A percentile compares a stretch with the other conserved stretches of the same genome.
These are phyloP conservation scores for Verticillium klebahnii DNA, from an alignment of 2,329 filamentous ascomycete genomes.

Conservation along the genomic window DNA sequence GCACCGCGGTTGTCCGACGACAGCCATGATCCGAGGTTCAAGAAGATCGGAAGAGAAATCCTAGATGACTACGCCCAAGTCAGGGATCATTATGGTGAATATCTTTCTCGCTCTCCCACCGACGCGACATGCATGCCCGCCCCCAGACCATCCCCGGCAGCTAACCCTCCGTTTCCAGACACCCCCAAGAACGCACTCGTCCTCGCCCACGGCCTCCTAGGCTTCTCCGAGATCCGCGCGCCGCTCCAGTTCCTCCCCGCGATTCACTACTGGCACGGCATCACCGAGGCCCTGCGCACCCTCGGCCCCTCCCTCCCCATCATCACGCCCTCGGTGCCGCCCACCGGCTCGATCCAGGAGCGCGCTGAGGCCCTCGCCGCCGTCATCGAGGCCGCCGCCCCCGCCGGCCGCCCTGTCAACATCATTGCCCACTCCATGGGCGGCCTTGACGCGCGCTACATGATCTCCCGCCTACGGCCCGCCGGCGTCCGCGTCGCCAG, in stretches of 20 bases:
- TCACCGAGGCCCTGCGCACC: slow-evolving; percentile 50
- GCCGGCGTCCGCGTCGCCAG: slow-evolving; percentile 41
- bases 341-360: slow-evolving; percentile 55
- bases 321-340: slow-evolving; percentile 57
- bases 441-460: slow-evolving; percentile 60
- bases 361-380: slow-evolving; percentile 53
- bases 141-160: neutral
- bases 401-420: slow-evolving; percentile 58
- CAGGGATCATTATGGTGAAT: slow-evolving; percentile 39
- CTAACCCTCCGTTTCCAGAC: slow-evolving; percentile 27
- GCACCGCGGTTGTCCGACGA: neutral
- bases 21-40: neutral
- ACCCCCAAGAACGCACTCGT: slow-evolving; percentile 59
- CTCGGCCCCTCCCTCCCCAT: slow-evolving; percentile 48
- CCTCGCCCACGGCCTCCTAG: slow-evolving; percentile 60
- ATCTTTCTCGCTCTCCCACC: neutral
- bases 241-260: slow-evolving; percentile 47
- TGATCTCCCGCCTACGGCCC: slow-evolving; percentile 54
- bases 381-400: slow-evolving; percentile 43
- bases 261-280: slow-evolving; percentile 62
- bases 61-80: slow-evolving; percentile 41
- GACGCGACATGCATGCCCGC: neutral
- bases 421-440: slow-evolving; percentile 71
- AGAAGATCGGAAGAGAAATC: slow-evolving; percentile 23
- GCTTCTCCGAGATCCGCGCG: slow-evolving; percentile 52